Conservation (phyloP, 768 basidiomycete genomes). For the Nidularia sp. region DNA sequence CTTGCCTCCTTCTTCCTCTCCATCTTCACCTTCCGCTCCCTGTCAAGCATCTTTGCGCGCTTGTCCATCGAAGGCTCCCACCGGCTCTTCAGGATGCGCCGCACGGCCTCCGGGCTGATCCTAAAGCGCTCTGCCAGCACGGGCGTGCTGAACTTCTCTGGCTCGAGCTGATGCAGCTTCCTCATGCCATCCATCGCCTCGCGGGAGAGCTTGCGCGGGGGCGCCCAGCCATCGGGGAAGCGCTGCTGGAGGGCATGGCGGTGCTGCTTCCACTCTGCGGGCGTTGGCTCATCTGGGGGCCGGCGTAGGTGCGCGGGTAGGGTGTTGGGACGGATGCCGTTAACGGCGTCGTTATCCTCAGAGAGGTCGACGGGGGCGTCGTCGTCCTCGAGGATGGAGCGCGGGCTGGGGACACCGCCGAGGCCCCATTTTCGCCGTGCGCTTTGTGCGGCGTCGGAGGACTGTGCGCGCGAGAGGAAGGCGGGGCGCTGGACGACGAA, state of each 20-base stretch:
- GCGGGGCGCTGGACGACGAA: not conserved
- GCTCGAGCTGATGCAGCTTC: conserved; percentile 60
- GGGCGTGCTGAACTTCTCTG: conserved; percentile 58
- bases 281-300: conserved; percentile 38
- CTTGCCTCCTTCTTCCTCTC: conserved; percentile 35
- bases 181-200: conserved; percentile 83
- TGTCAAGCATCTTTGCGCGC: conserved; percentile 41
- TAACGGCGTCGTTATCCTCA: conserved; percentile 48
- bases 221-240: conserved; percentile 72
- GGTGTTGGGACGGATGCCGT: conserved; percentile 32
- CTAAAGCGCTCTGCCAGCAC: conserved; percentile 73
- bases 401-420: conserved; percentile 30
- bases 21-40: conserved; percentile 42
- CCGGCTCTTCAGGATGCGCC: conserved; percentile 72
- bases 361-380: conserved; percentile 39
- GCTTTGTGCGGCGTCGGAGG: not conserved
- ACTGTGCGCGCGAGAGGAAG: not conserved
- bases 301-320: conserved; percentile 30
- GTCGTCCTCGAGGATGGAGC: conserved; percentile 47
- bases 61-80: conserved; percentile 62
- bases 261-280: conserved; percentile 46
- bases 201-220: conserved; percentile 75
- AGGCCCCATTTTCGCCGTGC: conserved; percentile 33
- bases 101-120: conserved; percentile 77
- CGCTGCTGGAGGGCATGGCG: conserved; percentile 43